Conservation (phyloP, 1,284 basidiomycete genomes). For the Leccinum fallax region DNA sequence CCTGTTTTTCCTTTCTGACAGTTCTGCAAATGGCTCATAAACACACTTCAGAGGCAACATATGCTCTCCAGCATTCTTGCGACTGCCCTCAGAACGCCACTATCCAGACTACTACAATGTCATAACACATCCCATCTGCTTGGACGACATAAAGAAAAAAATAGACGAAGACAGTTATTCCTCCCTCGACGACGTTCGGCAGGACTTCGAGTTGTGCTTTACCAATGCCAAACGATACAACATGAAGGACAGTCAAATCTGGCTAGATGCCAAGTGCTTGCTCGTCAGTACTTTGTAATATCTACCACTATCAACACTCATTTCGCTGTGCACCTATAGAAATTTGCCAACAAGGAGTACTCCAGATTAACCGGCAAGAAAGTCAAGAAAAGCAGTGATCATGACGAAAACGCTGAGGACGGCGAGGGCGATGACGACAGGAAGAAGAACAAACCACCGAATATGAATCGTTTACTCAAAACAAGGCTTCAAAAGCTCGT, state of each 20-base stretch:
- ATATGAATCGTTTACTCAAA: slow-evolving; percentile 63
- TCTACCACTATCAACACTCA: slow-evolving; percentile 1
- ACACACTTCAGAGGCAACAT: slow-evolving; percentile 56
- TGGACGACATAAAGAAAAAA: slow-evolving; percentile 85
- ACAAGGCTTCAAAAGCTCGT: slow-evolving; percentile 68
- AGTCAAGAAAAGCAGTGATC: slow-evolving; percentile 45
- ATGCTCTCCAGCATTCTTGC: slow-evolving; percentile 74
- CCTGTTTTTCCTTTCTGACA: slow-evolving; percentile 36
- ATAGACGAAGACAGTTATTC: slow-evolving; percentile 68
- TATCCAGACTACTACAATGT: slow-evolving; percentile 91
- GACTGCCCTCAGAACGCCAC: slow-evolving; percentile 72
- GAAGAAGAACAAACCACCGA: slow-evolving; percentile 62
- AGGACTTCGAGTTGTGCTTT: slow-evolving; percentile 87
- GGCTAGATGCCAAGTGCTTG: slow-evolving; percentile 76
- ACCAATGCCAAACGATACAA: slow-evolving; percentile 92
- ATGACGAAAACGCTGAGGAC: slow-evolving; percentile 44
- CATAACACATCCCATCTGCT: slow-evolving; percentile 78
- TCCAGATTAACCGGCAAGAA: slow-evolving; percentile 53
- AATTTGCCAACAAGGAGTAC: slow-evolving; percentile 67
- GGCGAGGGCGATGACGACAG: slow-evolving; percentile 45
- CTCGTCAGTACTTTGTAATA: slow-evolving; percentile 39
- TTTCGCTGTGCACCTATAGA: slow-evolving; percentile 44
- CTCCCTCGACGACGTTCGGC: slow-evolving; percentile 70
- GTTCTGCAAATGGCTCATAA: slow-evolving; percentile 28
- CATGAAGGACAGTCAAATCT: slow-evolving; percentile 83